Evolutionary conservation across 768 basidiomycete species (phyloP), one percentile per base, ranked within the genome.

Genomic region (Xerocomus brunneocitrinus): DNA sequence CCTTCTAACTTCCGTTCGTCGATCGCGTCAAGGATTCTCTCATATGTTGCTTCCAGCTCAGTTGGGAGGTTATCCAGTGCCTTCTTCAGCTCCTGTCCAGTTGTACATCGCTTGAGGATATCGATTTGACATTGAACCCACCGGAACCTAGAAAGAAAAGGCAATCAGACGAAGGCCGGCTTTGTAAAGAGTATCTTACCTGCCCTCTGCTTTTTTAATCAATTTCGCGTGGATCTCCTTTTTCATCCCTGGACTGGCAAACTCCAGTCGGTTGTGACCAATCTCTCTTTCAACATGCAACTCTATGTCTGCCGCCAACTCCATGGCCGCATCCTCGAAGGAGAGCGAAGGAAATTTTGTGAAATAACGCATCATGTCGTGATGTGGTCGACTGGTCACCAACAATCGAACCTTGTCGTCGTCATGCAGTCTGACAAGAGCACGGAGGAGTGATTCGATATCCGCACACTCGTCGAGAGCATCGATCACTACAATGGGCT

Each of bases 401-500:
- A 34, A 34, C 13, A 34, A 34, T 9, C 32, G 32, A 34, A 34
- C 32, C 32, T 34, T 34, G 32, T 34, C 12, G 9, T 38, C 25
- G 19, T 16, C 9, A 13, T 31, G 30, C 19, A 49, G 16, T n/a
- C 4, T 30, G 19, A 40, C 16, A 8, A 49, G 36, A 24, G 38
- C 48, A 36, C 24, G 8, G 6, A 52, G 43, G n/a, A 53, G 32
- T 25, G 31, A 24, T 12, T 38, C 32, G 3, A 34, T 34, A 2
- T 34, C 32, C 44, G 7, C 19, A 19, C 19, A 19, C 19, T 19
- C 19, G 19, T 19, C 19, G 19, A 19, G 19, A 19, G 19, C 19
- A 32, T 54, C 53, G 27, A 54, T 54, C 38, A 54, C 30, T n/a
- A 54, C 47, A 6, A 54, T 4, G 10, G 52, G 52, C 22, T 34